These are phyloP conservation scores for Cenchrus purpureus DNA, from an alignment of 176 grass and related monocot genomes.

Conservation along the genomic window DNA sequence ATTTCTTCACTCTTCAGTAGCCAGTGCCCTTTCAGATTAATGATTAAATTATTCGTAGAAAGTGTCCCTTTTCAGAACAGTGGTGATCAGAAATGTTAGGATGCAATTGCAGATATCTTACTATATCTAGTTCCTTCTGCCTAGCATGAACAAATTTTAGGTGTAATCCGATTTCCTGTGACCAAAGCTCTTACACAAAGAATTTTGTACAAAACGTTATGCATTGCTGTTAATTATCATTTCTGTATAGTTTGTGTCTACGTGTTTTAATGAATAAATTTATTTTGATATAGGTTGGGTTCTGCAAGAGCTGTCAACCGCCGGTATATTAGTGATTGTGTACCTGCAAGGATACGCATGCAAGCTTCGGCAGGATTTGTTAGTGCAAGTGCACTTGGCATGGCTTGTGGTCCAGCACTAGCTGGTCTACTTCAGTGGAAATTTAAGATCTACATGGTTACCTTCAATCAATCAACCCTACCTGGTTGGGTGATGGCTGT, in stretches of 20 bases:
- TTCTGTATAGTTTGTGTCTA: background rate
- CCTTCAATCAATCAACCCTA: constrained; percentile 84
- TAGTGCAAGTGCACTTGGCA: constrained; percentile 93
- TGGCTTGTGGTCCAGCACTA: constrained; percentile 95
- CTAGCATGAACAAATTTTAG: background rate
- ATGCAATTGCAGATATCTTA: constrained; percentile 10
- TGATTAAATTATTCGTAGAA: constrained; percentile 5
- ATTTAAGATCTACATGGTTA: constrained; percentile 86
- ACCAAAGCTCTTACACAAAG: background rate
- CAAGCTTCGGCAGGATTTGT: constrained; percentile 97
- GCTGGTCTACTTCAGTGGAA: constrained; percentile 94
- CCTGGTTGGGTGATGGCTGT: constrained; percentile 99
- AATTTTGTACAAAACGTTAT: background rate
- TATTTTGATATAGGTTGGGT: constrained; percentile 64
- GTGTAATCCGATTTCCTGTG: background rate
- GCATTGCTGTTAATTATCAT: constrained; percentile 5
- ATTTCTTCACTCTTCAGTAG: constrained; percentile 15
- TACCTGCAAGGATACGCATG: constrained; percentile 90
- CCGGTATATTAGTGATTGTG: constrained; percentile 96
- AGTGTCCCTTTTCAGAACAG: constrained; percentile 12
- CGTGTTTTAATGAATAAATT: constrained; percentile 29
- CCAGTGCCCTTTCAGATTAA: background rate
- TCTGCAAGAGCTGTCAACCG: constrained; percentile 97
- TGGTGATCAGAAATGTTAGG: background rate
- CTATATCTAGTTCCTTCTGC: background rate